These are phyloP conservation scores for Oryza punctata DNA, from an alignment of 176 grass and related monocot species.

Conservation along the genomic window DNA sequence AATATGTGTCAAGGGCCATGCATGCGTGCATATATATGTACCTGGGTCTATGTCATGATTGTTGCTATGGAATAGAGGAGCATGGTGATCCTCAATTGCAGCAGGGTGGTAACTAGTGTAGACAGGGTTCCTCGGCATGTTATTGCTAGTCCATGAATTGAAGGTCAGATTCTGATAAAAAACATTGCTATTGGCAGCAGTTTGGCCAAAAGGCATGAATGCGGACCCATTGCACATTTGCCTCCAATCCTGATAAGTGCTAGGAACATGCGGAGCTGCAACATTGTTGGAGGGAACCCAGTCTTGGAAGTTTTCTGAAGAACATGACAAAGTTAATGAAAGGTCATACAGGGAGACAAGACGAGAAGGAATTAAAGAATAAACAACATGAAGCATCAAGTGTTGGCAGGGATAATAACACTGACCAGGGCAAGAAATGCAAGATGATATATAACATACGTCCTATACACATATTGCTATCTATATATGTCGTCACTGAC, in stretches of 20 bases:
- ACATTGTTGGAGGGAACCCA: slow-evolving; percentile 22
- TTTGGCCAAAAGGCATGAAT: slow-evolving; percentile 20
- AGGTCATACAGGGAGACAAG: not conserved
- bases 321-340: not conserved
- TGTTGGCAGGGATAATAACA: not conserved
- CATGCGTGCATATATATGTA: slow-evolving; percentile 29
- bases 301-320: slow-evolving; percentile 33
- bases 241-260: slow-evolving; percentile 36
- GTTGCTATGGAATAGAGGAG: slow-evolving; percentile 18
- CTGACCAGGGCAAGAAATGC: not conserved
- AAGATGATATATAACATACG: too few relatives aligned
- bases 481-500: too few relatives aligned
- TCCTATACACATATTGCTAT: too few relatives aligned
- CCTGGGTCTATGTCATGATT: slow-evolving; percentile 35
- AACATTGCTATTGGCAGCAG: slow-evolving; percentile 12
- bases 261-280: not conserved
- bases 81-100: slow-evolving; percentile 13
- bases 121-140: slow-evolving; percentile 32
- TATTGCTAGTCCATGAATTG: slow-evolving; percentile 19
- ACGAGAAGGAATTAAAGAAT: not conserved
- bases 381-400: not conserved
- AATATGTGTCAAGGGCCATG: not conserved
- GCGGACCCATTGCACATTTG: not conserved
- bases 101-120: not conserved
- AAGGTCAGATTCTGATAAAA: slow-evolving; percentile 36